Evolutionary conservation across 257 asterid species (phyloP).

Genomic region (Forsythia viridissima): DNA sequence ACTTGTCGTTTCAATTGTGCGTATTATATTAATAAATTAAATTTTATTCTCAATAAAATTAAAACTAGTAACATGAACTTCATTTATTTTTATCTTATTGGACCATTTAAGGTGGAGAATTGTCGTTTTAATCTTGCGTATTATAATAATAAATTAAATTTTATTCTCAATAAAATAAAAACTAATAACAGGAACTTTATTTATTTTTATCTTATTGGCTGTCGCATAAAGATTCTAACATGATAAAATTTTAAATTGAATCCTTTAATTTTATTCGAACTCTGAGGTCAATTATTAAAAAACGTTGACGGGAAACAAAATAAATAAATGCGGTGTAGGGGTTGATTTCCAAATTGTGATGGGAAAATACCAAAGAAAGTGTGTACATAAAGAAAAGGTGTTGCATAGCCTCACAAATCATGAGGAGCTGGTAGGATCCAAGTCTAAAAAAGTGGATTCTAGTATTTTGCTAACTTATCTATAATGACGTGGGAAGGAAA

Average conservation of each 20-base stretch:
- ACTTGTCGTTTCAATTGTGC: not conserved
- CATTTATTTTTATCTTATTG: too few relatives aligned
- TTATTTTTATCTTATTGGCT: too few relatives aligned
- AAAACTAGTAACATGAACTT: not conserved
- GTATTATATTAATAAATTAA: not conserved
- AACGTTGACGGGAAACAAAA: too few relatives aligned
- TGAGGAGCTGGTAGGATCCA: not conserved
- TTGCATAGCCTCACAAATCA: not conserved
- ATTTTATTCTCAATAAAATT: not conserved
- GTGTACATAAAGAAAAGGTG: not conserved
- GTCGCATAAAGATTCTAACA: too few relatives aligned
- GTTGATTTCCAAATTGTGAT: not conserved
- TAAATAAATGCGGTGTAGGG: not conserved
- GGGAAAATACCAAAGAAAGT: not conserved
- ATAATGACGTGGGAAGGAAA: not conserved
- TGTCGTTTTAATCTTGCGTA: not conserved
- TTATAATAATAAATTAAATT: not conserved
- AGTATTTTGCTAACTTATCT: not conserved
- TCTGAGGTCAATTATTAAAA: too few relatives aligned
- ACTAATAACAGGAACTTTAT: not conserved
- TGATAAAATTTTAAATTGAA: too few relatives aligned
- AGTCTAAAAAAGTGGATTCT: not conserved
- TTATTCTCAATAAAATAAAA: not conserved
- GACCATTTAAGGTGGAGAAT: not conserved
- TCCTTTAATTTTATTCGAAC: not conserved